Evolutionary conservation across 2,329 filamentous ascomycete species (phyloP).

Genomic region (Arthrobotrys pseudoclavata): DNA sequence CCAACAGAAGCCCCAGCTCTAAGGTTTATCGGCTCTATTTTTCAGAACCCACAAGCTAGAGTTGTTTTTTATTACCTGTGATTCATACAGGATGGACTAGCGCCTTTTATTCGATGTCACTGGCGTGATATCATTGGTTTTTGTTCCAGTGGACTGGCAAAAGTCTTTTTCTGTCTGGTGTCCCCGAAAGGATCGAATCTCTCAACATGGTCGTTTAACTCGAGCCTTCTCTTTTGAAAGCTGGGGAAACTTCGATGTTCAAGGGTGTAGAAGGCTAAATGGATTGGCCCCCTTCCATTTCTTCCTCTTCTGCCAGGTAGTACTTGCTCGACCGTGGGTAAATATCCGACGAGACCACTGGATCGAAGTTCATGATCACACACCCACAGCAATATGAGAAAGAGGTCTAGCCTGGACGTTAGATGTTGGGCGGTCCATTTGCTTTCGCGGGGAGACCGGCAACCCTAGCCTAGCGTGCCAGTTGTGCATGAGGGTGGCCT

Average conservation of each 20-base stretch:
- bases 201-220: conserved; percentile 1
- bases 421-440: conserved; percentile 21
- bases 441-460: conserved; percentile 44
- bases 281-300: background rate
- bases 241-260: conserved; percentile 1
- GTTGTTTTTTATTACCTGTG: conserved; percentile 18
- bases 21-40: conserved; percentile 2
- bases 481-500: conserved; percentile 13
- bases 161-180: conserved; percentile 2
- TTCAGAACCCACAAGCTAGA: conserved; percentile 20
- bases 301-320: conserved; percentile 13
- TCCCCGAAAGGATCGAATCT: conserved; percentile 6
- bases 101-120: conserved; percentile 25
- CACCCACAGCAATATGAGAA: conserved; percentile 3
- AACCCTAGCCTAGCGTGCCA: conserved; percentile 37
- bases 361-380: conserved; percentile 9
- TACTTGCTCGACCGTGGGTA: conserved; percentile 19
- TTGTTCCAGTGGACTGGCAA: conserved; percentile 1
- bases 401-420: conserved; percentile 32
- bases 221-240: conserved; percentile 7
- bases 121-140: conserved; percentile 29
- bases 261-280: conserved; percentile 32
- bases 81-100: conserved; percentile 7
- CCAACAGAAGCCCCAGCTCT: conserved; percentile 24
- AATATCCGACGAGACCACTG: conserved; percentile 16